Evolutionary conservation across 495 filamentous ascomycete genomes (phyloP).

Genomic region (Saxophila tyrrhenica): DNA sequence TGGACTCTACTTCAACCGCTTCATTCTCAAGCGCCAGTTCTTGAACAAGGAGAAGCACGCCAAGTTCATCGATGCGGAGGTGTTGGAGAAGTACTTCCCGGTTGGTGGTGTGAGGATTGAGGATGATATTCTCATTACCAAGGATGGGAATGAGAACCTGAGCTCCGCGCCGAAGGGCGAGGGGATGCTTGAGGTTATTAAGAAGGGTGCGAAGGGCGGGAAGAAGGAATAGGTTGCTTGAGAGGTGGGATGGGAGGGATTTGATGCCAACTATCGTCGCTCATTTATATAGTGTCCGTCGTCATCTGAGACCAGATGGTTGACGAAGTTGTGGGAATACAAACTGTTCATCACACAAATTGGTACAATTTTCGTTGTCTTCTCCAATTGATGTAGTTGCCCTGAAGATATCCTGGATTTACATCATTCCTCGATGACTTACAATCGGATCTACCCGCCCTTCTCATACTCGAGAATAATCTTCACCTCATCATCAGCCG

Average conservation of each 20-base stretch:
- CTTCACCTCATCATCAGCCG: constrained; percentile 33
- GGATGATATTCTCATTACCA: constrained; percentile 77
- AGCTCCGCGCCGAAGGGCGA: constrained; percentile 73
- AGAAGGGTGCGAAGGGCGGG: constrained; percentile 2
- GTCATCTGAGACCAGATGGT: neutral
- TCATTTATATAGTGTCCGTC: neutral
- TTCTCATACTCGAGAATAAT: constrained; percentile 18
- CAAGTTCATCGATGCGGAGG: constrained; percentile 60
- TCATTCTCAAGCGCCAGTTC: constrained; percentile 51
- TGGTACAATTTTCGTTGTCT: too few species aligned
- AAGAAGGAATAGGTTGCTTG: neutral
- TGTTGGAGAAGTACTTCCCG: constrained; percentile 57
- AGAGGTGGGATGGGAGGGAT: neutral
- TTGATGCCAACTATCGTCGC: neutral
- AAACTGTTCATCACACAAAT: too few species aligned
- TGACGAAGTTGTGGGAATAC: neutral
- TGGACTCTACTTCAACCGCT: constrained; percentile 47
- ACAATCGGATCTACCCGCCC: too few species aligned
- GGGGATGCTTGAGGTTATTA: constrained; percentile 53
- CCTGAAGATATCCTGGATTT: too few species aligned
- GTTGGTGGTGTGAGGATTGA: constrained; percentile 89
- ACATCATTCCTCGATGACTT: too few species aligned
- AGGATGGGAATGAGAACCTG: constrained; percentile 66
- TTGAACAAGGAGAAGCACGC: constrained; percentile 49
- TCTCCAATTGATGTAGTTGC: too few species aligned